These are phyloP conservation scores for Hyphodiscus sp. DNA, from an alignment of 2,329 filamentous ascomycete genomes.

Conservation along the genomic window DNA sequence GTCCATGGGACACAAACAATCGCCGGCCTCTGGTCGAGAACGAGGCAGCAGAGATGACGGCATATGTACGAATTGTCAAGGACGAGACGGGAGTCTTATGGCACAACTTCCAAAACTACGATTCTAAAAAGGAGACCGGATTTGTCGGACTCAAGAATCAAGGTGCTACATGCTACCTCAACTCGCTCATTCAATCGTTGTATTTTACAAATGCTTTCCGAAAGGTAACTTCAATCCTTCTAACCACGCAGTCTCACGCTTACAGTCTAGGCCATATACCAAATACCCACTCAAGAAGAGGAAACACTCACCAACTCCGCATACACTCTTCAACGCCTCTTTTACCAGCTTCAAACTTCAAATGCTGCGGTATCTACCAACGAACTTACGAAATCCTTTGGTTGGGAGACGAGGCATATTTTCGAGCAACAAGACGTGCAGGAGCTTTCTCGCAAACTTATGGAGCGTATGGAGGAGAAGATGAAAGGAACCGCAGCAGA, in stretches of 20 bases:
- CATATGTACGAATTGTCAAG: conserved; percentile 74
- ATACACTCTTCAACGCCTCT: conserved; percentile 86
- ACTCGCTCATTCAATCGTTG: conserved; percentile 75
- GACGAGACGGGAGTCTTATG: conserved; percentile 84
- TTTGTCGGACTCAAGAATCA: conserved; percentile 97
- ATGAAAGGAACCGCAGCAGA: conserved; percentile 97
- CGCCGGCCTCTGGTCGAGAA: conserved; percentile 69
- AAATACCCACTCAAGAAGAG: conserved; percentile 88
- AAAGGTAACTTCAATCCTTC: conserved; percentile 51
- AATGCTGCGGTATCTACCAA: conserved; percentile 78
- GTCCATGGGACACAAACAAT: conserved; percentile 62
- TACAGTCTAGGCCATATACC: conserved; percentile 70
- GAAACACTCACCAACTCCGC: conserved; percentile 80
- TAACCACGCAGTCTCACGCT: conserved; percentile 1
- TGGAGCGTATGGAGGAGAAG: conserved; percentile 93
- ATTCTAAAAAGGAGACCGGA: conserved; percentile 98
- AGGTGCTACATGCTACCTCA: conserved; percentile 85
- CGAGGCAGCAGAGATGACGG: conserved; percentile 71
- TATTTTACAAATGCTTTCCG: conserved; percentile 91
- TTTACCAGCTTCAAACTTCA: conserved; percentile 90
- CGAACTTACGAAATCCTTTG: conserved; percentile 93
- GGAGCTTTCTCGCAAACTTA: conserved; percentile 90
- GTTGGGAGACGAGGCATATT: conserved; percentile 95
- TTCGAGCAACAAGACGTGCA: conserved; percentile 99
- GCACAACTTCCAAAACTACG: conserved; percentile 91